Evolutionary conservation across 345 rosid genomes (phyloP).

Genomic region (Capsella bursapastoris): DNA sequence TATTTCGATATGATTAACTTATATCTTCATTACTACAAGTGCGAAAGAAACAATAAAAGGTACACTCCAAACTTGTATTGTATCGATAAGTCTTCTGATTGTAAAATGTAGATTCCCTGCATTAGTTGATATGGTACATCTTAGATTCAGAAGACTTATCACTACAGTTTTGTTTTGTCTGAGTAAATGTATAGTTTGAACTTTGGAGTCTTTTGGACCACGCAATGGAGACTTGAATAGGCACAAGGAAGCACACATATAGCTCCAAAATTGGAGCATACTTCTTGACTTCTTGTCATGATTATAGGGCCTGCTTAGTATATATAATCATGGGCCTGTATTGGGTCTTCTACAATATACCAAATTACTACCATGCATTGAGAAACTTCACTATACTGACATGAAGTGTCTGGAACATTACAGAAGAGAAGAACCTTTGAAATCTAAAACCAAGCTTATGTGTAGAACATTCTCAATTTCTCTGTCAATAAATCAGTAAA

Average conservation of each 20-base stretch:
- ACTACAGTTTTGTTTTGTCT: not conserved
- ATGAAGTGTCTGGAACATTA: constrained; percentile 32
- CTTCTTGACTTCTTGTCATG: not conserved
- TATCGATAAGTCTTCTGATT: not conserved
- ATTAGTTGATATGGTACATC: too few species aligned
- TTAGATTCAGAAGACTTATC: too few species aligned
- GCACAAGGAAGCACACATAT: not conserved
- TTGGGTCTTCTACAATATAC: constrained; percentile 18
- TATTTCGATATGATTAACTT: not conserved
- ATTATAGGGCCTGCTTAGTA: constrained; percentile 6
- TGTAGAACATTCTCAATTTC: constrained; percentile 44
- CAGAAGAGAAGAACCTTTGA: constrained; percentile 31
- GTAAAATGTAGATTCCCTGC: not conserved
- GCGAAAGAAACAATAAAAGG: not conserved
- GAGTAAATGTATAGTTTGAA: constrained; percentile 1
- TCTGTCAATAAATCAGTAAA: constrained; percentile 1
- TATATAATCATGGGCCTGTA: constrained; percentile 27
- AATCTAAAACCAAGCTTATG: not conserved
- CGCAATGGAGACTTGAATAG: not conserved
- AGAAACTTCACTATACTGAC: constrained; percentile 7
- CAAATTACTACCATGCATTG: not conserved
- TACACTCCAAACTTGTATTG: not conserved
- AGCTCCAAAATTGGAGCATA: not conserved
- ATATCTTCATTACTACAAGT: not conserved
- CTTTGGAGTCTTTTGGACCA: constrained; percentile 2